A percentile compares a stretch with the other conserved stretches of the same genome.
phyloP scores from a whole-genome alignment of 1,284 basidiomycete genomes.

The Heterobasidion annosum region DNA sequence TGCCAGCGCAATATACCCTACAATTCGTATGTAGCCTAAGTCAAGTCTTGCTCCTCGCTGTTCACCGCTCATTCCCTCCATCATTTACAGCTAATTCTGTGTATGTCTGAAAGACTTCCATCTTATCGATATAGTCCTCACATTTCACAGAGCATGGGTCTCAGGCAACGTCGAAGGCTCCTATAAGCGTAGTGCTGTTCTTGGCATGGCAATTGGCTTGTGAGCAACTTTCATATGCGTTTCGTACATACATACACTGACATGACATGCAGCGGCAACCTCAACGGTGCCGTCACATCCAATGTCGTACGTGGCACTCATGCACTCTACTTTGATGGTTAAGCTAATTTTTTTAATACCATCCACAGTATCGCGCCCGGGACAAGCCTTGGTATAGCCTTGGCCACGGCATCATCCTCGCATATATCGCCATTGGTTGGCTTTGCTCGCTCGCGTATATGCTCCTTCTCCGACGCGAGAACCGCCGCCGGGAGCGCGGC shows the following conservation, averaged over 20 bases:
- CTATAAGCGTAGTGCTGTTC: slow-evolving; percentile 67
- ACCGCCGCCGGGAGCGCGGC: slow-evolving; percentile 51
- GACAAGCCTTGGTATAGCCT: slow-evolving; percentile 66
- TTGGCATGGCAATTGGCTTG: slow-evolving; percentile 64
- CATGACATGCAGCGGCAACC: slow-evolving; percentile 39
- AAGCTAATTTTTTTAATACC: neutral
- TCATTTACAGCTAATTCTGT: slow-evolving; percentile 32
- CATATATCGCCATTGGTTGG: slow-evolving; percentile 63
- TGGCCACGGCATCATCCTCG: slow-evolving; percentile 58
- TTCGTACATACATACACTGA: neutral
- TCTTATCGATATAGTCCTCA: neutral
- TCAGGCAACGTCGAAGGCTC: slow-evolving; percentile 47
- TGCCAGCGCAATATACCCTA: slow-evolving; percentile 35
- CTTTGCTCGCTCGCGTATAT: slow-evolving; percentile 38
- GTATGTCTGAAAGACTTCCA: slow-evolving; percentile 18
- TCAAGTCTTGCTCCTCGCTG: too few species aligned
- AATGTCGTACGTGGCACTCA: slow-evolving; percentile 44
- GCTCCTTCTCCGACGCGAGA: slow-evolving; percentile 47
- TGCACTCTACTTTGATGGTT: too few species aligned
- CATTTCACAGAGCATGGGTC: slow-evolving; percentile 33
- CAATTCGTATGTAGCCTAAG: slow-evolving; percentile 28
- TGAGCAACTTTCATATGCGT: slow-evolving; percentile 19
- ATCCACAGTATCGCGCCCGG: slow-evolving; percentile 45
- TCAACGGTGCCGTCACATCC: slow-evolving; percentile 64
- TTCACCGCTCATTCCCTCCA: neutral